phyloP scores from a whole-genome alignment of 2,329 filamentous ascomycete species.

The Sporothrix variecibatus region DNA sequence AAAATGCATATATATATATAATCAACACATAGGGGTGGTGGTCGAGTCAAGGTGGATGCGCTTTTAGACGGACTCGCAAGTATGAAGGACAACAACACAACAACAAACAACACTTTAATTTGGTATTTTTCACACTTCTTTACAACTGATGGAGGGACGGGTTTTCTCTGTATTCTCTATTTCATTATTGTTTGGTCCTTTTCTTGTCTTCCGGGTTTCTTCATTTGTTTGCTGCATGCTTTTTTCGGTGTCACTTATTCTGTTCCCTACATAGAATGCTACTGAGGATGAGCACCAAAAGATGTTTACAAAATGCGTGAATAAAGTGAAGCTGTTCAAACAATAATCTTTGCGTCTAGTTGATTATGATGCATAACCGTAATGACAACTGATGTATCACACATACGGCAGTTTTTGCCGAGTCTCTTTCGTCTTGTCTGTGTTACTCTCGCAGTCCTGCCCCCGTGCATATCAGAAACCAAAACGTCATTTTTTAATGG shows the following conservation, averaged over 20 bases:
- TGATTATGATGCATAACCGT: not conserved
- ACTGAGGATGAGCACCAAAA: conserved; percentile 5
- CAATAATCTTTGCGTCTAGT: too few species aligned
- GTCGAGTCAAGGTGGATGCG: not conserved
- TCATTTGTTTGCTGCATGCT: not conserved
- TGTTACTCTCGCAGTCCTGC: not conserved
- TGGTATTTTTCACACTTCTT: not conserved
- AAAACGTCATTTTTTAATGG: not conserved
- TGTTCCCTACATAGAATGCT: conserved; percentile 17
- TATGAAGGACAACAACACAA: not conserved
- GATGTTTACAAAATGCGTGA: not conserved
- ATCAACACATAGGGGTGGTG: not conserved
- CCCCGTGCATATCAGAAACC: not conserved
- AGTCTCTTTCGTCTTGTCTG: not conserved
- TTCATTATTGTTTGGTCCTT: not conserved
- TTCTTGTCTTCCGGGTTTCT: conserved; percentile 1
- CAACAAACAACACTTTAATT: not conserved
- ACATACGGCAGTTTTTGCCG: not conserved
- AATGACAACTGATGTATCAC: not conserved
- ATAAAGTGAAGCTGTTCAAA: not conserved
- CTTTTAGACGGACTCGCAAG: not conserved
- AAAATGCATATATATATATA: not conserved
- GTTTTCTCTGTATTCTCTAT: not conserved
- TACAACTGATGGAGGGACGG: not conserved
- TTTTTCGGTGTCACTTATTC: not conserved